These are phyloP conservation scores for Phytophthora meadii DNA, from an alignment of 352 stramenopile genomes.

Conservation along the genomic window DNA sequence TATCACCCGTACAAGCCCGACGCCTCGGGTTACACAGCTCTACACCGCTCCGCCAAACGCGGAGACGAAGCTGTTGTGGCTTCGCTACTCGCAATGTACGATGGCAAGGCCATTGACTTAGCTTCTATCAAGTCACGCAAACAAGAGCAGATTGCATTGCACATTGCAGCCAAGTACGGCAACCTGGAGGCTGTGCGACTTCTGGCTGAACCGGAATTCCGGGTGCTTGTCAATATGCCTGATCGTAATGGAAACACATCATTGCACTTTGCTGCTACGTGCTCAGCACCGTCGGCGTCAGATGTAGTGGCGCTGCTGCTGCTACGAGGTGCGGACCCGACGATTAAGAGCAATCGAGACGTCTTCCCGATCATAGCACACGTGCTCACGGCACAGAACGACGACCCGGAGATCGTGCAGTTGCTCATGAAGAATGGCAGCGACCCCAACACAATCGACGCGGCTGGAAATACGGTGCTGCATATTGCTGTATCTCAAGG, in stretches of 20 bases:
- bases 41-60: conserved; percentile 79
- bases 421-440: conserved; percentile 80
- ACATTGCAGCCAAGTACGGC: conserved; percentile 85
- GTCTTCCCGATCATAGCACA: conserved; percentile 84
- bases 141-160: conserved; percentile 80
- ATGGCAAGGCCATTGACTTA: conserved; percentile 73
- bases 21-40: conserved; percentile 78
- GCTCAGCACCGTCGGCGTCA: conserved; percentile 46
- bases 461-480: conserved; percentile 75
- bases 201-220: conserved; percentile 63
- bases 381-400: conserved; percentile 71
- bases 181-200: conserved; percentile 66
- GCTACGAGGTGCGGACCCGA: conserved; percentile 60
- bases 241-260: conserved; percentile 86
- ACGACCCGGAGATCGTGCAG: conserved; percentile 74
- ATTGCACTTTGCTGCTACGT: conserved; percentile 83
- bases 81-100: conserved; percentile 84
- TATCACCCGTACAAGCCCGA: conserved; percentile 88
- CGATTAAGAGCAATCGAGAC: conserved; percentile 72
- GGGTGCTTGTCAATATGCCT: conserved; percentile 59
- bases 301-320: conserved; percentile 73
- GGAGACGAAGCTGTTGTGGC: conserved; percentile 71
- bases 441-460: conserved; percentile 79
- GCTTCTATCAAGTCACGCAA: conserved; percentile 70
- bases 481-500: conserved; percentile 82